phyloP scores from a whole-genome alignment of 805 yeast genomes.

The Candida nonsorbophila region DNA sequence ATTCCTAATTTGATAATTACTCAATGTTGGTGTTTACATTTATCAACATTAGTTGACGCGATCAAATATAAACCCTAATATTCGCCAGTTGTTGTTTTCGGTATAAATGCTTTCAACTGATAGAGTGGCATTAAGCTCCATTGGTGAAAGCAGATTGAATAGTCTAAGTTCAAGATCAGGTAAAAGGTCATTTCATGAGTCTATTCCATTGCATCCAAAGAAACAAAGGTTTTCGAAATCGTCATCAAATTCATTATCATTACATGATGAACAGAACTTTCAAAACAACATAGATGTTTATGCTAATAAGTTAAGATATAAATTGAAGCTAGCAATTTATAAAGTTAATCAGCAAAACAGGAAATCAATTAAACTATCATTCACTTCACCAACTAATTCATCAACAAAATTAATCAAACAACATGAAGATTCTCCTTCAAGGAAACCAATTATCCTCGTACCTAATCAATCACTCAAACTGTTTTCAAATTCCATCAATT shows the following conservation, averaged over 20 bases:
- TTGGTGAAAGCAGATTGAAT: constrained; percentile 3
- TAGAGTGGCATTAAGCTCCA: constrained; percentile 6
- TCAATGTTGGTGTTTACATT: too few relatives aligned
- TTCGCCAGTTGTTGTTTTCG: too few relatives aligned
- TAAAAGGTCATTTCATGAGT: not conserved
- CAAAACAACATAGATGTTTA: constrained; percentile 8
- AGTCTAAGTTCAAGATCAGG: constrained; percentile 1
- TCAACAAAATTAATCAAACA: constrained; percentile 8
- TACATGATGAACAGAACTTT: not conserved
- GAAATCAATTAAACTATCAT: not conserved
- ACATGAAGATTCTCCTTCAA: constrained; percentile 2
- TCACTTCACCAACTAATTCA: constrained; percentile 8
- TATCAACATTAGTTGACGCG: too few relatives aligned
- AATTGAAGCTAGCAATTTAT: constrained; percentile 36
- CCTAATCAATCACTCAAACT: not conserved
- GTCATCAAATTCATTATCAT: not conserved
- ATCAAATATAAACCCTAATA: too few relatives aligned
- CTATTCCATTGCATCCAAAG: constrained; percentile 1
- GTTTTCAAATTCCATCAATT: constrained; percentile 2
- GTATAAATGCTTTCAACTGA: too few relatives aligned
- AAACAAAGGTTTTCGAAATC: constrained; percentile 1
- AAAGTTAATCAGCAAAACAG: constrained; percentile 23
- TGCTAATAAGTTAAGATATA: constrained; percentile 38
- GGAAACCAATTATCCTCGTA: not conserved
- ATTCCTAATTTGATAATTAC: too few relatives aligned